Conservation (phyloP, 371 early-diverging fungal genomes). For the Chytridium lagenaria region DNA sequence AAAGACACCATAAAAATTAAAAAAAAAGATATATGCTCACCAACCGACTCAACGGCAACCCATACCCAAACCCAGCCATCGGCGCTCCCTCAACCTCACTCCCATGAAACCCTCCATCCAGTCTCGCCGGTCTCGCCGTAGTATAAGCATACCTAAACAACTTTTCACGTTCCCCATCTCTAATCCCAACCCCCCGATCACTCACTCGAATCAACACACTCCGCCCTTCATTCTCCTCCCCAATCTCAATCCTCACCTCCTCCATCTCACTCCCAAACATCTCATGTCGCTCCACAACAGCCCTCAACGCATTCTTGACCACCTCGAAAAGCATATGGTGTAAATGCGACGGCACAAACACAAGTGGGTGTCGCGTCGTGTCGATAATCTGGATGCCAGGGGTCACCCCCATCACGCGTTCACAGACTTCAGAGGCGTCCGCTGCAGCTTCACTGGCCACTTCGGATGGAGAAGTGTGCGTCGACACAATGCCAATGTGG, state of each 20-base stretch:
- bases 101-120: slow-evolving; percentile 1
- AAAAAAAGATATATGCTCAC: no score
- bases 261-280: slow-evolving; percentile 70
- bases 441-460: slow-evolving; percentile 77
- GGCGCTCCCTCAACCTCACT: slow-evolving; percentile 74
- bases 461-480: slow-evolving; percentile 72
- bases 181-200: slow-evolving; percentile 94
- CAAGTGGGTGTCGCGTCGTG: slow-evolving; percentile 32
- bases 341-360: slow-evolving; percentile 90
- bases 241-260: slow-evolving; percentile 24
- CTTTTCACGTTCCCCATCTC: slow-evolving; percentile 51
- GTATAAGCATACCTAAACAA: slow-evolving; percentile 95
- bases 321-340: slow-evolving; percentile 95
- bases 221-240: slow-evolving; percentile 30
- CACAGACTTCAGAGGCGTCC: slow-evolving; percentile 87
- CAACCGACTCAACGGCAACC: slow-evolving; percentile 84
- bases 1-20: no score
- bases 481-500: slow-evolving; percentile 92
- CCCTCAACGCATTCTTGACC: slow-evolving; percentile 89
- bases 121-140: slow-evolving; percentile 64
- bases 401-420: slow-evolving; percentile 80
- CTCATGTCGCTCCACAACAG: slow-evolving; percentile 82
- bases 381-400: slow-evolving; percentile 36
- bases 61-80: slow-evolving; percentile 96
- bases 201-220: slow-evolving; percentile 90